phyloP scores from a whole-genome alignment of 2,329 filamentous ascomycete genomes.

The Ampelomyces quisqualis region DNA sequence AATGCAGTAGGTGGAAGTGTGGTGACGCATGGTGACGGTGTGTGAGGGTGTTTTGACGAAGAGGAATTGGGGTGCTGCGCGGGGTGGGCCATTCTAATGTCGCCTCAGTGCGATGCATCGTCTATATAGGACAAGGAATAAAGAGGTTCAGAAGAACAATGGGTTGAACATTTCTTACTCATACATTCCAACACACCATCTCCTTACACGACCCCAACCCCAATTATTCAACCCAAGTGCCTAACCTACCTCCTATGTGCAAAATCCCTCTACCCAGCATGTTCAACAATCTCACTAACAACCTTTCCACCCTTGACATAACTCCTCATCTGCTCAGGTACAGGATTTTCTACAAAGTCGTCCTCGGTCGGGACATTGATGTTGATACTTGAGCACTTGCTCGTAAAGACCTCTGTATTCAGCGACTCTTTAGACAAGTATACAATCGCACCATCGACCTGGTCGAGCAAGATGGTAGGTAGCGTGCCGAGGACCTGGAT shows the following conservation, averaged over 20 bases:
- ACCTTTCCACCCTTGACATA: slow-evolving; percentile 75
- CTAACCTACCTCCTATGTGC: too few relatives aligned
- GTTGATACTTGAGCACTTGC: slow-evolving; percentile 85
- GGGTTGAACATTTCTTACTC: neutral
- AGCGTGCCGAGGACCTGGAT: slow-evolving; percentile 85
- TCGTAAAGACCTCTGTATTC: slow-evolving; percentile 79
- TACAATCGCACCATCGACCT: slow-evolving; percentile 85
- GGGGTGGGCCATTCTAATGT: too few relatives aligned
- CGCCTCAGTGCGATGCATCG: too few relatives aligned
- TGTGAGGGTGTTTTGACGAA: too few relatives aligned
- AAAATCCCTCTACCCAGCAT: slow-evolving; percentile 65
- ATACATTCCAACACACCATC: neutral
- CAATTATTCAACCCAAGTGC: neutral
- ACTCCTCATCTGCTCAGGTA: slow-evolving; percentile 88
- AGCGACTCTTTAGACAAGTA: slow-evolving; percentile 82
- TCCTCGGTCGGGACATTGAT: slow-evolving; percentile 74
- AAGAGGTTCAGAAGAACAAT: too few relatives aligned
- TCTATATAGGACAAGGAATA: too few relatives aligned
- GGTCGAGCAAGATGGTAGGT: slow-evolving; percentile 86
- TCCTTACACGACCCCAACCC: neutral
- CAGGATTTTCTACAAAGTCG: slow-evolving; percentile 82
- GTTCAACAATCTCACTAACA: slow-evolving; percentile 92
- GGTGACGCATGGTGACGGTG: too few relatives aligned
- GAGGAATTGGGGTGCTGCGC: too few relatives aligned
- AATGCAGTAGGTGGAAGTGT: neutral